These are phyloP conservation scores for Linum usitatissimum DNA, from an alignment of 345 rosid species.

Conservation along the genomic window DNA sequence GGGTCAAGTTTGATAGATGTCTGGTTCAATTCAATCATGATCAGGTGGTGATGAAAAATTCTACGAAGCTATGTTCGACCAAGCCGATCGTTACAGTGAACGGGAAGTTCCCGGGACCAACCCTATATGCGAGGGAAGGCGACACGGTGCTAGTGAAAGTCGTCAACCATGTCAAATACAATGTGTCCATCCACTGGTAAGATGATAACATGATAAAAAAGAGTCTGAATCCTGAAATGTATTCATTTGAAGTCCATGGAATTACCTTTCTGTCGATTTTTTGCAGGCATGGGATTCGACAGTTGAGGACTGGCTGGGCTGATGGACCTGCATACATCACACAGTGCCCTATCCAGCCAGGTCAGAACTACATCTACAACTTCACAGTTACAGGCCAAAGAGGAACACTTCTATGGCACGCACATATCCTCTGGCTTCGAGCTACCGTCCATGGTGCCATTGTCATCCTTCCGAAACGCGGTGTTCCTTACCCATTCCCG, in stretches of 20 bases:
- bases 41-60: slow-evolving; percentile 36
- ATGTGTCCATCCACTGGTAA: slow-evolving; percentile 59
- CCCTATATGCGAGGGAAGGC: slow-evolving; percentile 41
- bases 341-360: slow-evolving; percentile 65
- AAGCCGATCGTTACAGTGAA: slow-evolving; percentile 35
- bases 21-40: background rate
- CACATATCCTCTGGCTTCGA: slow-evolving; percentile 63
- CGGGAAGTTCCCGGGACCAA: slow-evolving; percentile 47
- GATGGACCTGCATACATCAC: slow-evolving; percentile 81
- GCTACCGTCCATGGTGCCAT: slow-evolving; percentile 58
- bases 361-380: slow-evolving; percentile 43
- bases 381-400: slow-evolving; percentile 52
- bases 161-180: slow-evolving; percentile 45
- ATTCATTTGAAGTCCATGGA: no score
- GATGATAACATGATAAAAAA: background rate
- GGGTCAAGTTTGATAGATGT: background rate
- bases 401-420: slow-evolving; percentile 70
- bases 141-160: slow-evolving; percentile 48
- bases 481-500: slow-evolving; percentile 56
- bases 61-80: slow-evolving; percentile 27
- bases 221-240: no score
- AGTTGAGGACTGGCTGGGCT: slow-evolving; percentile 68
- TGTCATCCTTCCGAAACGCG: slow-evolving; percentile 53
- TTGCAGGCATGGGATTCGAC: slow-evolving; percentile 69
- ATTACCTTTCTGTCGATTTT: background rate